Conservation (phyloP, 1,284 basidiomycete genomes). For the Mycosarcoma mackinlayi region DNA sequence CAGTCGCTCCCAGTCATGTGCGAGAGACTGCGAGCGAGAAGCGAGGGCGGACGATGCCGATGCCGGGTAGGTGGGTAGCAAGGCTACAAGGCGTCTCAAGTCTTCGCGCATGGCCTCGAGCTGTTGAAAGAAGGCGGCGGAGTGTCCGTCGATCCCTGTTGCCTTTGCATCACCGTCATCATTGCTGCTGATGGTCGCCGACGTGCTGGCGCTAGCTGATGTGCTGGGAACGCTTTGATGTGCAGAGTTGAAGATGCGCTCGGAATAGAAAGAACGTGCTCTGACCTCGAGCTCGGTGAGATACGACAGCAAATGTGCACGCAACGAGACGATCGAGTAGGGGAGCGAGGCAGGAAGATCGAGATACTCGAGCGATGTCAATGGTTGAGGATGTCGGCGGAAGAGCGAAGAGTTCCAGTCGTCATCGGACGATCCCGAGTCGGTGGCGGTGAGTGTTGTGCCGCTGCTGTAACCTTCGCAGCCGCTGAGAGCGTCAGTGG, state of each 20-base stretch:
- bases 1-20: conserved; percentile 46
- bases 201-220: background rate
- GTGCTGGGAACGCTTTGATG: background rate
- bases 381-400: conserved; percentile 13
- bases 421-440: conserved; percentile 45
- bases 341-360: conserved; percentile 54
- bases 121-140: conserved; percentile 52
- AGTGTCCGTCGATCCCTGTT: conserved; percentile 18
- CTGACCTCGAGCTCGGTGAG: conserved; percentile 52
- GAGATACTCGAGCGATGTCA: conserved; percentile 51
- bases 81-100: conserved; percentile 29
- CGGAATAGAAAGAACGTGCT: conserved; percentile 35
- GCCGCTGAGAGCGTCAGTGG: conserved; percentile 17
- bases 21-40: conserved; percentile 49
- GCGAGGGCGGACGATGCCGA: conserved; percentile 47
- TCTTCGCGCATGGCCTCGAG: conserved; percentile 57
- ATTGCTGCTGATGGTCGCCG: background rate
- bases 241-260: conserved; percentile 22
- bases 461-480: conserved; percentile 31
- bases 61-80: conserved; percentile 45
- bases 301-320: conserved; percentile 49
- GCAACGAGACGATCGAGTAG: conserved; percentile 52
- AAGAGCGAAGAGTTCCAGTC: conserved; percentile 26
- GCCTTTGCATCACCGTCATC: background rate
- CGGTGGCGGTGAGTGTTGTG: conserved; percentile 39